These are phyloP conservation scores for Styphnolobium japonicum DNA, from an alignment of 306 rosid species.

Conservation along the genomic window DNA sequence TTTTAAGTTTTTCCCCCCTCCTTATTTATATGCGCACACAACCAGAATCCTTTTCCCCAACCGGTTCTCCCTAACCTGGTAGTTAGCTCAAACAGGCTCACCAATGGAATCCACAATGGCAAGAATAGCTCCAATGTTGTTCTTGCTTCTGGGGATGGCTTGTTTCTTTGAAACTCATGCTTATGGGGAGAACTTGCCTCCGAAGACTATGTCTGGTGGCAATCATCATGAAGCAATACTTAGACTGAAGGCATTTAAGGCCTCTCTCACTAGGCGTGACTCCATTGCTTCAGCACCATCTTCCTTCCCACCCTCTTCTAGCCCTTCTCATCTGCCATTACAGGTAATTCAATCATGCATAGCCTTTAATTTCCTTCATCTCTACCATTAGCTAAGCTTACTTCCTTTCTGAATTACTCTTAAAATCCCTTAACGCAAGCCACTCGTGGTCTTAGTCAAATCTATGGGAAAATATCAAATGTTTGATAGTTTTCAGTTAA, in stretches of 20 bases:
- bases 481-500: background rate
- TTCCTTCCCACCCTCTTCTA: conserved; percentile 37
- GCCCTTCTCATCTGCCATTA: conserved; percentile 2
- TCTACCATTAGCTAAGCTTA: background rate
- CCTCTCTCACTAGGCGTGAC: conserved; percentile 31
- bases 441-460: background rate
- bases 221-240: conserved; percentile 26
- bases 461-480: background rate
- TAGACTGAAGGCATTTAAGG: conserved; percentile 46
- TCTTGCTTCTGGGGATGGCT: conserved; percentile 15
- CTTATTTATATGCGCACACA: conserved; percentile 7
- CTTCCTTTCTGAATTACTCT: background rate
- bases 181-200: conserved; percentile 18
- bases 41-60: conserved; percentile 15
- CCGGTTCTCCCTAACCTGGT: background rate
- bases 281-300: conserved; percentile 39
- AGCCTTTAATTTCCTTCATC: background rate
- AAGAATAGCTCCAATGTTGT: conserved; percentile 18
- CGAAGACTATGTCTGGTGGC: background rate
- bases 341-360: conserved; percentile 32
- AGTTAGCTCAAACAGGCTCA: background rate
- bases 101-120: conserved; percentile 30
- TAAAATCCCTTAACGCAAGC: background rate
- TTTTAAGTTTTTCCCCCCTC: background rate
- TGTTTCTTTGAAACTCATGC: conserved; percentile 23